Conservation (phyloP, 768 basidiomycete genomes). For the Astraeus odoratus region DNA sequence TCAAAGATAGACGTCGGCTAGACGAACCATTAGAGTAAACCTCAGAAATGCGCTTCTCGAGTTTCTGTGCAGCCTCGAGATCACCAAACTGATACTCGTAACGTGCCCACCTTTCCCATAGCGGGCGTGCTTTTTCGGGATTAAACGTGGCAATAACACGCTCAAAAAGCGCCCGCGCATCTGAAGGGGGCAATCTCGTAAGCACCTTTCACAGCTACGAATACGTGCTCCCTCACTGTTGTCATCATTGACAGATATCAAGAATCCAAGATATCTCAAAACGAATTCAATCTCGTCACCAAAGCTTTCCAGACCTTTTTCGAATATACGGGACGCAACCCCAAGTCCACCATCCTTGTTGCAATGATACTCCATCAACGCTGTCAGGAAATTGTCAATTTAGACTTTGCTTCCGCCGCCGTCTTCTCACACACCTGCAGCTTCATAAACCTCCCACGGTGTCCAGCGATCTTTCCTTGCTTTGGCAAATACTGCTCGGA, state of each 20-base stretch:
- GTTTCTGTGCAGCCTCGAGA: slow-evolving; percentile 76
- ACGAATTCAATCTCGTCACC: slow-evolving; percentile 81
- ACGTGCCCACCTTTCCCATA: slow-evolving; percentile 95
- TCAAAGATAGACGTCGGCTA: not conserved
- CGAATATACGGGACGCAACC: slow-evolving; percentile 88
- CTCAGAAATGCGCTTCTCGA: slow-evolving; percentile 85
- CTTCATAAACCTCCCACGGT: slow-evolving; percentile 92
- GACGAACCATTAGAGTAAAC: slow-evolving; percentile 75
- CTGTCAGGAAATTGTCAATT: slow-evolving; percentile 33
- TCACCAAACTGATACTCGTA: slow-evolving; percentile 97
- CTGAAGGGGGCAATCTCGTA: slow-evolving; percentile 36
- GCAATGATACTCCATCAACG: slow-evolving; percentile 90
- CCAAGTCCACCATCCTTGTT: slow-evolving; percentile 65
- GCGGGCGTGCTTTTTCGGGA: slow-evolving; percentile 68
- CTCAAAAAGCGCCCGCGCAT: slow-evolving; percentile 94
- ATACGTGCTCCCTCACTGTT: slow-evolving; percentile 57
- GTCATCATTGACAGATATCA: slow-evolving; percentile 92
- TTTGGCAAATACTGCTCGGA: slow-evolving; percentile 71
- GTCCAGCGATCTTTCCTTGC: slow-evolving; percentile 72
- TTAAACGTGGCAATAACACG: slow-evolving; percentile 74
- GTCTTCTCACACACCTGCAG: slow-evolving; percentile 53
- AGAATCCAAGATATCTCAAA: slow-evolving; percentile 82
- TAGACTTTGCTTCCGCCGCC: not conserved
- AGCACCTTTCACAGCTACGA: not conserved
- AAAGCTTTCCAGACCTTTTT: slow-evolving; percentile 83